A percentile compares a stretch with the other conserved stretches of the same genome.
Evolutionary conservation across 352 stramenopile species (phyloP).

Genomic region (Pythium aristosporum): DNA sequence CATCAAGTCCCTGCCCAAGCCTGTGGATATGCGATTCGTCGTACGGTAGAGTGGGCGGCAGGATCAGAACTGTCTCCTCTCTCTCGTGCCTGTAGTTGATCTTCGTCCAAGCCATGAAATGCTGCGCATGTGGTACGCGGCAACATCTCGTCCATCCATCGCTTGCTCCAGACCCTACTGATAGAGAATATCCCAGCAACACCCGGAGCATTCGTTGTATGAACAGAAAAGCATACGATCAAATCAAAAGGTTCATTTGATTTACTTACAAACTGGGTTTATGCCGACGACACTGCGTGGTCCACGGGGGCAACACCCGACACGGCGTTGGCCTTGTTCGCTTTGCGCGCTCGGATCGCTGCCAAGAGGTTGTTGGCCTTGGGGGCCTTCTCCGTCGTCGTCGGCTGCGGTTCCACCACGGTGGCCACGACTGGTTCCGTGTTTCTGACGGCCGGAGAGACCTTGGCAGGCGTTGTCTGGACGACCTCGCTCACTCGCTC

Average conservation of each 20-base stretch:
- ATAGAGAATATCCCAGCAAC: background rate
- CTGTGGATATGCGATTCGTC: slow-evolving; percentile 78
- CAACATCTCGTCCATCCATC: background rate
- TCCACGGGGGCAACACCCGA: slow-evolving; percentile 2
- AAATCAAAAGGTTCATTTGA: background rate
- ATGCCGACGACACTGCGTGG: background rate
- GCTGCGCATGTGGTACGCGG: slow-evolving; percentile 1
- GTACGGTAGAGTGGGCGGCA: slow-evolving; percentile 39
- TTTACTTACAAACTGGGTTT: slow-evolving; percentile 6
- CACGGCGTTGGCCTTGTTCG: background rate
- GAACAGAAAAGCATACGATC: too few relatives aligned
- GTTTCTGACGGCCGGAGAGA: background rate
- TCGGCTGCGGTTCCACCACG: background rate
- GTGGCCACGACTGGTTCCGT: background rate
- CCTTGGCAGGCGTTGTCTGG: background rate
- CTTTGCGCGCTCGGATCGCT: slow-evolving; percentile 58
- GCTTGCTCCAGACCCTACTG: background rate
- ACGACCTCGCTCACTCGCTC: background rate
- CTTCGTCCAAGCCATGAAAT: too few relatives aligned
- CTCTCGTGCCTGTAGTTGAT: too few relatives aligned
- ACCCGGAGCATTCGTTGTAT: too few relatives aligned
- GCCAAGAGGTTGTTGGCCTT: slow-evolving; percentile 44
- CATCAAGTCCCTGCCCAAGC: slow-evolving; percentile 73
- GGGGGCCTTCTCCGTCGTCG: slow-evolving; percentile 1
- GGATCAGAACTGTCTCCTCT: too few relatives aligned